Evolutionary conservation across 164 flowering plant species (phyloP).

Genomic region (Stephania yunnanensis): DNA sequence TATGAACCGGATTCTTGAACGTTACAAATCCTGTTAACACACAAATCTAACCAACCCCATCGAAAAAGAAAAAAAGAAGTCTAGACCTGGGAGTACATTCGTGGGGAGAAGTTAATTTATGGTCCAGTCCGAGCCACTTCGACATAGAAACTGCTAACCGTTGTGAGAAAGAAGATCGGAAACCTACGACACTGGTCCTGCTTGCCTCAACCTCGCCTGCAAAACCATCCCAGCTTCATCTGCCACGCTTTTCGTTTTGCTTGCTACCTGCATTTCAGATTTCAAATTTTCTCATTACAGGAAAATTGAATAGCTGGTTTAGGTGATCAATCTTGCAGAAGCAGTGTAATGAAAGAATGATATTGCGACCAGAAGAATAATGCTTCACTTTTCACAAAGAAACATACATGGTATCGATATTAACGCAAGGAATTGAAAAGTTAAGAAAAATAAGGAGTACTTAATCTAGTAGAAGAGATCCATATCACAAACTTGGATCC

Average conservation of each 20-base stretch:
- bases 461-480: too few species aligned
- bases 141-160: background rate
- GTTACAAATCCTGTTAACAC: too few species aligned
- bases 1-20: background rate
- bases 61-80: background rate
- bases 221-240: conserved; percentile 63
- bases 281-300: background rate
- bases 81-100: background rate
- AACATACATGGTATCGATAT: too few species aligned
- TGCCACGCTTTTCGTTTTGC: conserved; percentile 65
- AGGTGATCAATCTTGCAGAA: too few species aligned
- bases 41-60: background rate
- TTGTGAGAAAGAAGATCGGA: background rate
- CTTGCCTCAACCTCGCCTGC: conserved; percentile 58
- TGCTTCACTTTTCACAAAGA: too few species aligned
- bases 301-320: background rate
- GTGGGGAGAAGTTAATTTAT: background rate
- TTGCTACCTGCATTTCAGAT: conserved; percentile 46
- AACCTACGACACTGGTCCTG: conserved; percentile 34
- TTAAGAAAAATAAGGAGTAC: too few species aligned
- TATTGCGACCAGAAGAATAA: too few species aligned
- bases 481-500: too few species aligned
- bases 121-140: background rate
- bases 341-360: background rate
- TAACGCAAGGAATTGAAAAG: too few species aligned